phyloP scores from a whole-genome alignment of 2,329 filamentous ascomycete genomes.

The Stemphylium vesicarium region DNA sequence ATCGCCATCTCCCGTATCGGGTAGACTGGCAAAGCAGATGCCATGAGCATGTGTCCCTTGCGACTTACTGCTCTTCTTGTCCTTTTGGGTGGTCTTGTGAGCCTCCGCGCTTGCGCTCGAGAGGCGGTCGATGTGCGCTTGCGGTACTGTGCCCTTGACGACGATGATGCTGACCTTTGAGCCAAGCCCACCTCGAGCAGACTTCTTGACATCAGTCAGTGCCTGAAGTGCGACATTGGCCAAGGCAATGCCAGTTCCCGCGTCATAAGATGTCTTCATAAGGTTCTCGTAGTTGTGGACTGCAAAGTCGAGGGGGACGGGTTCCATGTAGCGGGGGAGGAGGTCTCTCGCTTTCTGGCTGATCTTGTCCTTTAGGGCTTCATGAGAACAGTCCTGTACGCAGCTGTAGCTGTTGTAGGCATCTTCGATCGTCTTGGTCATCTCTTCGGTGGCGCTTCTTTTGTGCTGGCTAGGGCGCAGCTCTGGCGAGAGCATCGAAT shows the following conservation, averaged over 20 bases:
- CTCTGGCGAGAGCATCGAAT: neutral
- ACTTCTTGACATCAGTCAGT: constrained; percentile 5
- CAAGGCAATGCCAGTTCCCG: constrained; percentile 4
- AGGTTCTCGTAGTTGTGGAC: constrained; percentile 15
- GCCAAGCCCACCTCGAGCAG: neutral
- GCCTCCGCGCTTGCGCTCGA: neutral
- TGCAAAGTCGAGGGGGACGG: constrained; percentile 10
- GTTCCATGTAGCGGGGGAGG: constrained; percentile 10
- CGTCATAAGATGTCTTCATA: constrained; percentile 9
- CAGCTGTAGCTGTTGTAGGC: constrained; percentile 1
- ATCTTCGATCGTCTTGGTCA: constrained; percentile 6
- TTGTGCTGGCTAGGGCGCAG: neutral
- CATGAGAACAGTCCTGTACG: neutral
- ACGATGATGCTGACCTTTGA: constrained; percentile 3
- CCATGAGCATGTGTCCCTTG: neutral
- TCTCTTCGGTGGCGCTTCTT: constrained; percentile 12
- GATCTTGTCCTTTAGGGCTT: constrained; percentile 13
- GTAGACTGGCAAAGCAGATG: constrained; percentile 2
- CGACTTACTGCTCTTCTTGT: neutral
- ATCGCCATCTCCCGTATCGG: neutral
- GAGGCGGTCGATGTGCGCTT: neutral
- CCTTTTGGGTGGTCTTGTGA: neutral
- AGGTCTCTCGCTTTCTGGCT: constrained; percentile 14
- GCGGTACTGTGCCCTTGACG: neutral
- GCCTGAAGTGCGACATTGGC: constrained; percentile 2